Evolutionary conservation across 805 yeast genomes (phyloP).

Genomic region (Starmerella bacillaris): DNA sequence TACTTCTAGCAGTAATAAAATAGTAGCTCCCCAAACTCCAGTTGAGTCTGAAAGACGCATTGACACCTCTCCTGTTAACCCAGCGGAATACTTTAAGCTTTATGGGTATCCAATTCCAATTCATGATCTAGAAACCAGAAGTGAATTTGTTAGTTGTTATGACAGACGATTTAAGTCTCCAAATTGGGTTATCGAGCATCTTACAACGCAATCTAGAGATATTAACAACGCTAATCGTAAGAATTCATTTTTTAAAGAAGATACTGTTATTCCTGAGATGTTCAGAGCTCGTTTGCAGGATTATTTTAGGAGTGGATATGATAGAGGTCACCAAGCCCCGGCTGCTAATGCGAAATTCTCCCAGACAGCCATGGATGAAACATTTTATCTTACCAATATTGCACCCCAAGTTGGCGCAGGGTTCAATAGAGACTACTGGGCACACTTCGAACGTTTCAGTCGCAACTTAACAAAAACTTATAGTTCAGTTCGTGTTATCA

Average conservation of each 20-base stretch:
- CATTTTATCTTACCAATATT: constrained; percentile 76
- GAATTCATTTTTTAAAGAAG: constrained; percentile 72
- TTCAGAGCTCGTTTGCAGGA: constrained; percentile 68
- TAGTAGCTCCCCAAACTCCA: no score
- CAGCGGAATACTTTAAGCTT: constrained; percentile 59
- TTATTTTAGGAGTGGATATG: constrained; percentile 88
- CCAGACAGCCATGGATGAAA: constrained; percentile 87
- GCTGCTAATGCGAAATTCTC: constrained; percentile 91
- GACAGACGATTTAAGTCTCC: constrained; percentile 78
- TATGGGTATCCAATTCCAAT: constrained; percentile 94
- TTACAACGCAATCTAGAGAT: constrained; percentile 45
- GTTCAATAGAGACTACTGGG: constrained; percentile 95
- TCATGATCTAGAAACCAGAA: constrained; percentile 57
- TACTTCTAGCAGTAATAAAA: no score
- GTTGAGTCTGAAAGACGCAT: no score
- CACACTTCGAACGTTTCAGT: constrained; percentile 80
- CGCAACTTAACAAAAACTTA: constrained; percentile 59
- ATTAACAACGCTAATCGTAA: constrained; percentile 40
- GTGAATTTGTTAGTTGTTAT: constrained; percentile 70
- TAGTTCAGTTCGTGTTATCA: constrained; percentile 63
- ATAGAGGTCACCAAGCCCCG: constrained; percentile 93
- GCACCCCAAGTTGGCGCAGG: constrained; percentile 97
- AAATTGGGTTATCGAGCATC: constrained; percentile 59
- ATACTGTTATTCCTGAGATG: constrained; percentile 54
- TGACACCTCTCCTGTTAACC: constrained; percentile 42